Percentiles rank a stretch among this genome's conserved stretches.
Evolutionary conservation across 148 eudicot species (phyloP).

Genomic region (Talinum fruticosum): DNA sequence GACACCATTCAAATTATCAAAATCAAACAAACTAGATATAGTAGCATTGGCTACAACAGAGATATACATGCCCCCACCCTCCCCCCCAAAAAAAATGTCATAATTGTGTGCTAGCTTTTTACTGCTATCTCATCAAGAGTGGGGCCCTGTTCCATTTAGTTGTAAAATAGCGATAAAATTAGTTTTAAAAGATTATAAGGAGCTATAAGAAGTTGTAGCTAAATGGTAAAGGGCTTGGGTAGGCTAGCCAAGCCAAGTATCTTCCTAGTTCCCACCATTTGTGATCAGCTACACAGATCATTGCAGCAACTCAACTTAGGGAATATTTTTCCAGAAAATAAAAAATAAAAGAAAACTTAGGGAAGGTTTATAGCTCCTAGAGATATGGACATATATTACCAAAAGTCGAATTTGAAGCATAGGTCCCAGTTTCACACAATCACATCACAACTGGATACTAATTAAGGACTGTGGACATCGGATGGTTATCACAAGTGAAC

Average conservation of each 20-base stretch:
- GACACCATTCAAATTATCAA: background rate
- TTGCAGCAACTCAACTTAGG: background rate
- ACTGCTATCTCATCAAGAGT: too few species aligned
- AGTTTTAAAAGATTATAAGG: too few species aligned
- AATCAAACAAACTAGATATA: background rate
- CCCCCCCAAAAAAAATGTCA: background rate
- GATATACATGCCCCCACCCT: background rate
- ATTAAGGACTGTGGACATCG: background rate
- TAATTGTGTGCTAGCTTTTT: too few species aligned
- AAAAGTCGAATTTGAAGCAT: background rate
- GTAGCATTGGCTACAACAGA: constrained; percentile 5
- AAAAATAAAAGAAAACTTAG: too few species aligned
- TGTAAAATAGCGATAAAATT: too few species aligned
- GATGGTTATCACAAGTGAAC: background rate
- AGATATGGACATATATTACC: background rate
- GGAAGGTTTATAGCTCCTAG: too few species aligned
- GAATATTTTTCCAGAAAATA: too few species aligned
- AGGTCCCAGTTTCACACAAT: background rate
- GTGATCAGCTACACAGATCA: too few species aligned
- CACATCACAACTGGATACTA: background rate
- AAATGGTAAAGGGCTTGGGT: too few species aligned
- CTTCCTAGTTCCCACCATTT: background rate
- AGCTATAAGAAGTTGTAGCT: too few species aligned
- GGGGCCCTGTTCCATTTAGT: too few species aligned
- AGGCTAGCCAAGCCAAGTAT: background rate